Evolutionary conservation across 2,329 filamentous ascomycete genomes (phyloP).

Genomic region (Mycosphaerelloides madeirae): DNA sequence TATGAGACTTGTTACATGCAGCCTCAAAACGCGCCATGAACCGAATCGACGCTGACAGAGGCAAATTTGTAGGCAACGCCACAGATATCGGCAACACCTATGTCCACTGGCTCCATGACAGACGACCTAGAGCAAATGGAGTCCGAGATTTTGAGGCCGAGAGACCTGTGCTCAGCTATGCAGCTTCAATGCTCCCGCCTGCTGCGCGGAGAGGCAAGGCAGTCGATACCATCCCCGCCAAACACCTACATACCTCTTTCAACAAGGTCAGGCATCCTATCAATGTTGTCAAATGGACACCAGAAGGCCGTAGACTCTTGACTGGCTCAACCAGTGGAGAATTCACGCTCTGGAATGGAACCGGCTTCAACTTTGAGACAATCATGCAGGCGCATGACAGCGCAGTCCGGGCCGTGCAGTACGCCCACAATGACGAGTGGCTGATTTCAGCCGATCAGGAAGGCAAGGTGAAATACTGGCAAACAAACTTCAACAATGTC

Average conservation of each 20-base stretch:
- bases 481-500: constrained; percentile 98
- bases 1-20: not conserved
- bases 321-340: constrained; percentile 95
- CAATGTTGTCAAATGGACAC: constrained; percentile 96
- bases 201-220: constrained; percentile 67
- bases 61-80: constrained; percentile 25
- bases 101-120: constrained; percentile 78
- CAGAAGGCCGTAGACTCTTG: constrained; percentile 83
- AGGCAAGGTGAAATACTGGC: constrained; percentile 96
- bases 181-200: constrained; percentile 87
- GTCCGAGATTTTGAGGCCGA: constrained; percentile 70
- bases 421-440: constrained; percentile 97
- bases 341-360: constrained; percentile 98
- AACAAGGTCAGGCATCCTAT: constrained; percentile 98
- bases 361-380: constrained; percentile 98
- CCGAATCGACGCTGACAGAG: constrained; percentile 10
- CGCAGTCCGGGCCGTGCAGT: constrained; percentile 74
- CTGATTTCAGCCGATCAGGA: constrained; percentile 92
- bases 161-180: constrained; percentile 81
- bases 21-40: not conserved
- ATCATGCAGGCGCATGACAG: constrained; percentile 97
- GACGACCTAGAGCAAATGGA: constrained; percentile 70
- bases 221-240: constrained; percentile 85
- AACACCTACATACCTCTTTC: constrained; percentile 93
- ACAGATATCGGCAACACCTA: constrained; percentile 35